phyloP scores from a whole-genome alignment of 2,329 filamentous ascomycete genomes.

The Ceratocystis huliohia region DNA sequence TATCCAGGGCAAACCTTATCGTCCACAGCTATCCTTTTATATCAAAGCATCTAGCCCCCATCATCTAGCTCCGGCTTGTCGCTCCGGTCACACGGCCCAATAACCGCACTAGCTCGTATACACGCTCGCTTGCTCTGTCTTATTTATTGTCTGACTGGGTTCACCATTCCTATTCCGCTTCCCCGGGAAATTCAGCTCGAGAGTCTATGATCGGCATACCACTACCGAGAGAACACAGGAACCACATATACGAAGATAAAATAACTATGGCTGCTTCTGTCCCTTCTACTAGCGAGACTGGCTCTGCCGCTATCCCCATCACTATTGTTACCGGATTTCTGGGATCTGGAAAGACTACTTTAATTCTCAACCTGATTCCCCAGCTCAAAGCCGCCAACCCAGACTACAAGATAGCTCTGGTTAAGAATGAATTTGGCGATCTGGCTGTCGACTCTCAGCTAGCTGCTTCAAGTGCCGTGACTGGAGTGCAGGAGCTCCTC shows the following conservation, averaged over 20 bases:
- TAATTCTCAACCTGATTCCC: conserved; percentile 85
- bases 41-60: neutral
- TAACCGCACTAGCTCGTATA: neutral
- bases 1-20: neutral
- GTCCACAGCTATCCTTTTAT: neutral
- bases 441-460: conserved; percentile 87
- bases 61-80: neutral
- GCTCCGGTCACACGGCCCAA: neutral
- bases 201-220: neutral
- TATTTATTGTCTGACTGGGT: conserved; percentile 9
- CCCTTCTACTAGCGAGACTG: neutral
- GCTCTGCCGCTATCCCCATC: conserved; percentile 56
- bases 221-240: neutral
- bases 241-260: neutral
- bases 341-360: conserved; percentile 88
- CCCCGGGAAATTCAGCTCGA: conserved; percentile 8
- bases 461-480: conserved; percentile 67
- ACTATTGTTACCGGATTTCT: conserved; percentile 95
- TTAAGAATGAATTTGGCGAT: conserved; percentile 98
- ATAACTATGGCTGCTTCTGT: neutral
- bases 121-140: conserved; percentile 2
- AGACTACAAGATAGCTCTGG: conserved; percentile 73
- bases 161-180: conserved; percentile 10
- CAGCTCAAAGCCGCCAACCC: conserved; percentile 66
- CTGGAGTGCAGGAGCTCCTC: conserved; percentile 81